phyloP scores from a whole-genome alignment of 441 rosid species.

The Erysimum pusillum region DNA sequence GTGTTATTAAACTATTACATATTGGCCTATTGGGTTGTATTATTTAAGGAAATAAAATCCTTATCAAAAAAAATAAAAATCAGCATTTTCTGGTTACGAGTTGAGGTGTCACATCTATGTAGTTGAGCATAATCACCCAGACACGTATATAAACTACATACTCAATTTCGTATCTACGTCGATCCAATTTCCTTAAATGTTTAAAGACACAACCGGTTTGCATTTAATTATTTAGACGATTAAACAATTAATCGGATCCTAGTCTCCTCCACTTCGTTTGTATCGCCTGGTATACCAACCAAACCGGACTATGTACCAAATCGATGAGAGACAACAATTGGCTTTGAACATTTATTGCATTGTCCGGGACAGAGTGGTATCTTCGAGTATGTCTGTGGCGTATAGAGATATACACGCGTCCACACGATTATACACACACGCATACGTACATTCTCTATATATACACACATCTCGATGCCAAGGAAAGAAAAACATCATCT shows the following conservation, averaged over 20 bases:
- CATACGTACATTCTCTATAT: conserved; percentile 36
- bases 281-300: conserved; percentile 5
- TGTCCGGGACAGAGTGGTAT: conserved; percentile 23
- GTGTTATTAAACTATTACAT: conserved; percentile 10
- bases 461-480: conserved; percentile 36
- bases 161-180: conserved; percentile 5
- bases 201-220: conserved; percentile 27
- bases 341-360: conserved; percentile 33
- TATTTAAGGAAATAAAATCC: neutral
- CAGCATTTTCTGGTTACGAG: conserved; percentile 41
- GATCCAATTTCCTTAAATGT: conserved; percentile 25
- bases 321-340: neutral
- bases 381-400: conserved; percentile 37
- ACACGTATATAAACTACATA: conserved; percentile 35
- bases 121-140: conserved; percentile 42
- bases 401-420: conserved; percentile 20
- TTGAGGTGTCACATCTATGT: conserved; percentile 45
- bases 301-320: conserved; percentile 32
- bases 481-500: conserved; percentile 6
- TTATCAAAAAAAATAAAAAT: too few relatives aligned
- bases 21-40: conserved; percentile 18
- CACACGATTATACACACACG: conserved; percentile 12
- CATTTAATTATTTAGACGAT: conserved; percentile 21
- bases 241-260: neutral
- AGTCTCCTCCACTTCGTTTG: conserved; percentile 5